phyloP scores from a whole-genome alignment of 139 green algal genomes.

The Tetradesmus obliquus region DNA sequence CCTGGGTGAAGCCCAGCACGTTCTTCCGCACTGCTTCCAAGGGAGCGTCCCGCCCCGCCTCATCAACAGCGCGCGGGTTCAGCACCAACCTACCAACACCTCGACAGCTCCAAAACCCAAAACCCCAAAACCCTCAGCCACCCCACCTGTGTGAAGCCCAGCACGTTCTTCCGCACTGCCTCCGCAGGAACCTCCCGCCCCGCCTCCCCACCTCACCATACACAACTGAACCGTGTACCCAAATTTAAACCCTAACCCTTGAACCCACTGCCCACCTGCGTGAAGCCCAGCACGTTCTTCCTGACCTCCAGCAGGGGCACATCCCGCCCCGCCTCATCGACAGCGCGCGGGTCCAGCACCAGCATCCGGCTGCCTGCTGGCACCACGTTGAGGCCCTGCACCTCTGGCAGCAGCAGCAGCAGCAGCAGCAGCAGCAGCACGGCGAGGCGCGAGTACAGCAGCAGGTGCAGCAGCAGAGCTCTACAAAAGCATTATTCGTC shows the following conservation, averaged over 20 bases:
- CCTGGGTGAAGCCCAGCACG: background rate
- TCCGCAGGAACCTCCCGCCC: background rate
- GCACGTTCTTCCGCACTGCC: background rate
- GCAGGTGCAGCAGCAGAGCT: background rate
- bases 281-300: slow-evolving; percentile 4
- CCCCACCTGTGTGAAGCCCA: background rate
- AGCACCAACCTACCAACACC: too few species aligned
- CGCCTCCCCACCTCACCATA: background rate
- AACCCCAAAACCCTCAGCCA: background rate
- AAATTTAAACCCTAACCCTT: too few species aligned
- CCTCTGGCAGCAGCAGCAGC: background rate
- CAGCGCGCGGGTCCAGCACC: background rate
- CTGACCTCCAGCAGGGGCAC: background rate
- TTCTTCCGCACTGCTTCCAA: background rate
- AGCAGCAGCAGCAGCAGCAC: background rate
- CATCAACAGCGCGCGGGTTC: background rate
- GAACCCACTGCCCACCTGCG: background rate
- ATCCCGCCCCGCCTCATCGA: background rate
- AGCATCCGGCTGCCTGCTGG: background rate
- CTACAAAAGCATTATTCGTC: too few species aligned
- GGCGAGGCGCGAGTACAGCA: background rate
- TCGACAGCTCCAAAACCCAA: too few species aligned
- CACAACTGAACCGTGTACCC: too few species aligned
- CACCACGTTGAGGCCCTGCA: background rate
- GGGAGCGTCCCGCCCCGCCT: too few species aligned